Conservation (phyloP, 352 stramenopile species). For the Phytophthora citrophthora region DNA sequence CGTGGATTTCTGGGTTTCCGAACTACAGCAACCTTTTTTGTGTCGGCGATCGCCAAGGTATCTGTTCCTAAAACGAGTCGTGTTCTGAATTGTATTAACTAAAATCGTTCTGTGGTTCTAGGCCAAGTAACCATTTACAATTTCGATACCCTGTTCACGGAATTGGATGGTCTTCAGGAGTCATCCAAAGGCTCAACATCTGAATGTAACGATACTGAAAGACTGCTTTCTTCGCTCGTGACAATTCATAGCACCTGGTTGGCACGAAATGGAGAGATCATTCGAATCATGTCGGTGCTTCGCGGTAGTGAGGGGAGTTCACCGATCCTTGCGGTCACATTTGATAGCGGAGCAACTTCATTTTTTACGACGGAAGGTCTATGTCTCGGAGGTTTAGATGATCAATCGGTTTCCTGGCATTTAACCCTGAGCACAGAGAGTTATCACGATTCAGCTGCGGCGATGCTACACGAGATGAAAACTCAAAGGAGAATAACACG, state of each 20-base stretch:
- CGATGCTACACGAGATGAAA: conserved; percentile 12
- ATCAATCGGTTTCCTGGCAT: conserved; percentile 16
- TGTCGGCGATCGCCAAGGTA: conserved; percentile 51
- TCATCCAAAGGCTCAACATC: background rate
- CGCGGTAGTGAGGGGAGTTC: background rate
- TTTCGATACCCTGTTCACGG: conserved; percentile 15
- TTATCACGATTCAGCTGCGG: background rate
- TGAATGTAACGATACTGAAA: background rate
- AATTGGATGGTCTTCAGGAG: conserved; percentile 5
- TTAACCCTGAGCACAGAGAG: background rate
- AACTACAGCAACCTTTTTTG: conserved; percentile 37
- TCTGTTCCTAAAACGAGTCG: background rate
- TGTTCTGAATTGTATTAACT: background rate
- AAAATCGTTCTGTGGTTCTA: conserved; percentile 10
- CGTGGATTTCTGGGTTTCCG: conserved; percentile 34
- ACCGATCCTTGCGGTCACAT: conserved; percentile 31
- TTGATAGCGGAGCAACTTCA: conserved; percentile 36
- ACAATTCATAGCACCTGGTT: conserved; percentile 34
- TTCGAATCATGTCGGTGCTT: conserved; percentile 12
- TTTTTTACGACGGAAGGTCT: conserved; percentile 46
- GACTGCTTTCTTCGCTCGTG: conserved; percentile 16
- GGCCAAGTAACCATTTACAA: conserved; percentile 43
- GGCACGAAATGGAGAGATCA: conserved; percentile 7
- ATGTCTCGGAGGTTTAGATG: conserved; percentile 34
- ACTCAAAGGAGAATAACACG: background rate